Conservation (phyloP, 164 flowering plant genomes). For the Annona squamosa region DNA sequence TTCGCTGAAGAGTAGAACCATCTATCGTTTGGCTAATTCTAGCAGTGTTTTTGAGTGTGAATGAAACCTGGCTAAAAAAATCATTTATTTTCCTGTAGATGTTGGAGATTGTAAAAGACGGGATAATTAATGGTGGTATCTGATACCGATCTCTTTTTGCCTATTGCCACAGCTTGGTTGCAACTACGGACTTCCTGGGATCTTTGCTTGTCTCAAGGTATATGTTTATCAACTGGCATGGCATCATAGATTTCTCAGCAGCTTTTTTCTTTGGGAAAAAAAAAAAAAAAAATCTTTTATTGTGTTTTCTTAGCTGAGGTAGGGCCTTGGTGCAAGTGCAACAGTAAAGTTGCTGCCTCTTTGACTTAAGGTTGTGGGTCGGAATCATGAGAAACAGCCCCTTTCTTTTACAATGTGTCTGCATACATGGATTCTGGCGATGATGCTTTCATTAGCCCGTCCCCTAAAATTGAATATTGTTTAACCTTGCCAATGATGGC, state of each 20-base stretch:
- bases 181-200: constrained; percentile 88
- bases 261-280: background rate
- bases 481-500: background rate
- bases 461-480: background rate
- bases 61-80: background rate
- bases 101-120: too few species aligned
- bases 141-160: constrained; percentile 2
- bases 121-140: too few species aligned
- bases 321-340: background rate
- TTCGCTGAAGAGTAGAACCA: too few species aligned
- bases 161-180: constrained; percentile 65
- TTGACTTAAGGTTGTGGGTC: too few species aligned
- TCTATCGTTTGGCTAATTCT: background rate
- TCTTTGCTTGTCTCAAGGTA: constrained; percentile 95
- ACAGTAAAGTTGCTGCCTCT: background rate
- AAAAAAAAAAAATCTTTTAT: too few species aligned
- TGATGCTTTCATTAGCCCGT: background rate
- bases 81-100: too few species aligned
- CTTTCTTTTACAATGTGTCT: too few species aligned
- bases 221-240: background rate
- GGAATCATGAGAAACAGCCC: too few species aligned
- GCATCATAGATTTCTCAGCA: background rate
- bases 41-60: background rate
- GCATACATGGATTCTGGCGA: background rate
- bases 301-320: background rate